These are phyloP conservation scores for Oryza punctata DNA, from an alignment of 176 grass and related monocot species.

Conservation along the genomic window DNA sequence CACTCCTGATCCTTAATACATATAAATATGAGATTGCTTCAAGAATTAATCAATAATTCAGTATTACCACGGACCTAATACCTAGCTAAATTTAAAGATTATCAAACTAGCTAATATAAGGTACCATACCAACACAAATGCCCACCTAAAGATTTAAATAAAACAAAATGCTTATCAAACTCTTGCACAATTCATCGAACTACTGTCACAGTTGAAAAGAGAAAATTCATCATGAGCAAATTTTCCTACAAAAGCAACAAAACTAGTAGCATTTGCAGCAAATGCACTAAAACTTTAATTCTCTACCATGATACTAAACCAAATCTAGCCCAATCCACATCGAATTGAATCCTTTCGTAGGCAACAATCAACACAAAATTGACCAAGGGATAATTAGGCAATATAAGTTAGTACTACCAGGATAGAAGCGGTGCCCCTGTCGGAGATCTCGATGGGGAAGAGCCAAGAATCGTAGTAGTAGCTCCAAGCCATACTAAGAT, in stretches of 20 bases:
- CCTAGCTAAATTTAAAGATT: background rate
- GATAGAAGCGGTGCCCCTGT: constrained; percentile 68
- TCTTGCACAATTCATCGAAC: background rate
- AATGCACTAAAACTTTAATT: background rate
- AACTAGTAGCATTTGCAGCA: background rate
- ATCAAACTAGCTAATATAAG: too few relatives aligned
- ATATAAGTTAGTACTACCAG: constrained; percentile 41
- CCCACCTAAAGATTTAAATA: background rate
- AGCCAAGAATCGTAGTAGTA: constrained; percentile 73
- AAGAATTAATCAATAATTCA: background rate
- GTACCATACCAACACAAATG: background rate
- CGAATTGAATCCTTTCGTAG: background rate
- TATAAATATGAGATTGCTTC: constrained; percentile 1
- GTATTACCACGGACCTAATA: background rate
- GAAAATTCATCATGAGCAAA: background rate
- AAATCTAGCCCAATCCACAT: constrained; percentile 34
- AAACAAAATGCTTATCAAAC: background rate
- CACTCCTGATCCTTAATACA: background rate
- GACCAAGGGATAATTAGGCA: background rate
- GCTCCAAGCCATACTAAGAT: constrained; percentile 77
- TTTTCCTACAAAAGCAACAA: background rate
- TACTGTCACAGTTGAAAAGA: background rate
- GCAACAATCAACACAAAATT: background rate
- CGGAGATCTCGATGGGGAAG: constrained; percentile 54
- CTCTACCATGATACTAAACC: background rate